These are phyloP conservation scores for Corylus avellana DNA, from an alignment of 306 rosid species.

Conservation along the genomic window DNA sequence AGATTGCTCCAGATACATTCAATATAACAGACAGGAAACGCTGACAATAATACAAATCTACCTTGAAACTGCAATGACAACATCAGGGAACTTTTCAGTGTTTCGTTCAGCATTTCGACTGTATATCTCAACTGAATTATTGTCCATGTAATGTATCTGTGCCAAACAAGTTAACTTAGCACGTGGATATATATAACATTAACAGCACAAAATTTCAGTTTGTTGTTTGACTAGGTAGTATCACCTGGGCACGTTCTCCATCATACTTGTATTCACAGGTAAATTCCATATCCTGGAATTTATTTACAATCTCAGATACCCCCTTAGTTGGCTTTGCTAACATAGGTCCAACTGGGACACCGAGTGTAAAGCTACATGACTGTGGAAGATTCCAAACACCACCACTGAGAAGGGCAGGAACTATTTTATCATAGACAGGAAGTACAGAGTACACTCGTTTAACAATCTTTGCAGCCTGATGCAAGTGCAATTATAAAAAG, in stretches of 20 bases:
- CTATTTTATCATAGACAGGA: slow-evolving; percentile 77
- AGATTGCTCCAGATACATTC: slow-evolving; percentile 1
- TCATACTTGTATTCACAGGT: slow-evolving; percentile 95
- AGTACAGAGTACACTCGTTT: slow-evolving; percentile 84
- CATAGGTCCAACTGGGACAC: slow-evolving; percentile 95
- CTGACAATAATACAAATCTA: slow-evolving; percentile 23
- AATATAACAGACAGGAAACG: neutral
- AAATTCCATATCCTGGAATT: slow-evolving; percentile 78
- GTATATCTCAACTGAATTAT: slow-evolving; percentile 82
- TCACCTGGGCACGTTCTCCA: slow-evolving; percentile 98
- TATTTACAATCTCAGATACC: slow-evolving; percentile 73
- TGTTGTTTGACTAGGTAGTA: slow-evolving; percentile 19
- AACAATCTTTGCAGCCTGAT: slow-evolving; percentile 81
- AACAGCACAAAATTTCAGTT: slow-evolving; percentile 16
- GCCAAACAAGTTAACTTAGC: slow-evolving; percentile 30
- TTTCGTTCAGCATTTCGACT: slow-evolving; percentile 94
- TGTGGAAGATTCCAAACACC: slow-evolving; percentile 83
- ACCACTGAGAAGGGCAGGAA: slow-evolving; percentile 65
- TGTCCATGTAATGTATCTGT: slow-evolving; percentile 89
- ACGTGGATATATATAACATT: slow-evolving; percentile 15
- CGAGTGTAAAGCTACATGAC: slow-evolving; percentile 73
- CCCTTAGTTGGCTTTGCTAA: slow-evolving; percentile 86
- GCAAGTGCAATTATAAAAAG: slow-evolving; percentile 36
- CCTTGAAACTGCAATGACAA: slow-evolving; percentile 74
- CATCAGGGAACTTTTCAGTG: slow-evolving; percentile 92